These are phyloP conservation scores for Aspergillus steynii DNA, from an alignment of 495 filamentous ascomycete genomes.

Conservation along the genomic window DNA sequence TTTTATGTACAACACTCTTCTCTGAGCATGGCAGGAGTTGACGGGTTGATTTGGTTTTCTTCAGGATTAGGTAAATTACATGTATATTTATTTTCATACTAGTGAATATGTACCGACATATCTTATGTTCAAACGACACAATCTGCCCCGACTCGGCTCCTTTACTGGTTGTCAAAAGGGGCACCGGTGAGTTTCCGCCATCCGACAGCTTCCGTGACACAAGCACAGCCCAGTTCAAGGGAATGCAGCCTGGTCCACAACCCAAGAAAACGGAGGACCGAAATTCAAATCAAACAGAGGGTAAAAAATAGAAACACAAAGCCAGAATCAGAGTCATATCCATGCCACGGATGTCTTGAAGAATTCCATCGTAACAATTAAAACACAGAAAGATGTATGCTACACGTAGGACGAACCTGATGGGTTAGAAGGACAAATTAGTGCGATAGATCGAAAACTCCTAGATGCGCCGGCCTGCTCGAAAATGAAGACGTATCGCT, in stretches of 20 bases:
- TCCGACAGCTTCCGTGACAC: not conserved
- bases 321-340: not conserved
- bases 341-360: not conserved
- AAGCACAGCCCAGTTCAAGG: not conserved
- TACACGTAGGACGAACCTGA: not conserved
- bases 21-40: constrained; percentile 39
- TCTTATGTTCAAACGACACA: not conserved
- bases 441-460: constrained; percentile 19
- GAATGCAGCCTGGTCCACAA: not conserved
- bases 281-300: not conserved
- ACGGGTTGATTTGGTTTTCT: constrained; percentile 13
- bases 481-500: constrained; percentile 12
- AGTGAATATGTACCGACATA: not conserved
- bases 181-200: not conserved
- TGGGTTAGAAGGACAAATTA: constrained; percentile 3
- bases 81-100: constrained; percentile 2
- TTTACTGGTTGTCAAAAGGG: not conserved
- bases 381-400: not conserved
- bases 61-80: constrained; percentile 6
- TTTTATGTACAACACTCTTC: constrained; percentile 39
- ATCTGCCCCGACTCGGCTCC: not conserved
- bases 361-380: constrained; percentile 19
- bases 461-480: constrained; percentile 26
- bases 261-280: not conserved
- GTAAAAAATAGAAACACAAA: not conserved